Conservation (phyloP, 495 filamentous ascomycete species). For the Aspergillus coremiiformis region DNA sequence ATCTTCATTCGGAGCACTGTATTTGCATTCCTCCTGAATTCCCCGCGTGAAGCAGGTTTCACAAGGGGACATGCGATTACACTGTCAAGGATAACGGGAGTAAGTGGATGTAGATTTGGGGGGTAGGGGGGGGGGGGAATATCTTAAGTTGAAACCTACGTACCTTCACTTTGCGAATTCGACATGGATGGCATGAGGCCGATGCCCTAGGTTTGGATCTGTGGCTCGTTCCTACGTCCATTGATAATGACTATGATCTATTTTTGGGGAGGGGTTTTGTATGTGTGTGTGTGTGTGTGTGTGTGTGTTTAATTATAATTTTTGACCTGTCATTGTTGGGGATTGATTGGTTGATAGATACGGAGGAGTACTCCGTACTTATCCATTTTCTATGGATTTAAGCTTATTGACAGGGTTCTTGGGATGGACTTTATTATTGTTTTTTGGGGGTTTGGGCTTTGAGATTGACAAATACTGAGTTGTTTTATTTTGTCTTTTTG, state of each 20-base stretch:
- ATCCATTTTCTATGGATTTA: no score
- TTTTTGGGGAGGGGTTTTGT: no score
- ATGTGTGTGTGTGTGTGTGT: no score
- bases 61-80: slow-evolving; percentile 16
- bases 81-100: slow-evolving; percentile 4
- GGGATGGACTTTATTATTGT: no score
- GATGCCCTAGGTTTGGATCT: slow-evolving; percentile 14
- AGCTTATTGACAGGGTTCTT: no score
- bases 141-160: neutral
- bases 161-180: slow-evolving; percentile 18
- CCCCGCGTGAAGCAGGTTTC: slow-evolving; percentile 14
- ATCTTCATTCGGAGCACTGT: slow-evolving; percentile 13
- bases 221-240: neutral
- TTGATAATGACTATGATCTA: neutral
- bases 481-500: no score
- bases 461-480: no score
- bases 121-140: neutral
- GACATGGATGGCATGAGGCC: slow-evolving; percentile 14
- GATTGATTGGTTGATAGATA: no score
- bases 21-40: slow-evolving; percentile 9
- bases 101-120: neutral
- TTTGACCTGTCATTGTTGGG: no score
- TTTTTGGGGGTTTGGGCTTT: no score
- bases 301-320: no score
- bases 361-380: no score